Evolutionary conservation across 768 basidiomycete genomes (phyloP).

Genomic region (Pleurotus eryngii): DNA sequence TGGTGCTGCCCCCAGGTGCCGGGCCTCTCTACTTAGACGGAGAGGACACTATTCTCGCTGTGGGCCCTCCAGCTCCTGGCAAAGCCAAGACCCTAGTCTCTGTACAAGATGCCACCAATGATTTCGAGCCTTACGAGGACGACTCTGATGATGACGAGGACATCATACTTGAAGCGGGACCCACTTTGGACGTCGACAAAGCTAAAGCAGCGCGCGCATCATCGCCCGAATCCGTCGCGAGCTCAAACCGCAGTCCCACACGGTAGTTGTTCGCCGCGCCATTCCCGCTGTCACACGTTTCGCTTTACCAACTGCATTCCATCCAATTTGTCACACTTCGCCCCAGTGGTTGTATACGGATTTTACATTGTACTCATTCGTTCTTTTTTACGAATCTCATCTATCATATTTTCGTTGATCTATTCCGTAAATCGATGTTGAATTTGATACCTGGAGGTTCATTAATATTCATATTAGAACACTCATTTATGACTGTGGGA

Average conservation of each 20-base stretch:
- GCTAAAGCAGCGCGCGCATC: not conserved
- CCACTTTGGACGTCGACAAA: slow-evolving; percentile 32
- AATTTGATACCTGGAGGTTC: no score
- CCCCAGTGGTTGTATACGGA: not conserved
- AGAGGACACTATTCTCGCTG: slow-evolving; percentile 51
- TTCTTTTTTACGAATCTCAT: not conserved
- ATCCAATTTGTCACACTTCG: no score
- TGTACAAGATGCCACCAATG: slow-evolving; percentile 28
- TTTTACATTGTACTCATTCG: not conserved
- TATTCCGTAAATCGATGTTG: no score
- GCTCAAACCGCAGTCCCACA: not conserved
- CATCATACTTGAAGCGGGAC: slow-evolving; percentile 73
- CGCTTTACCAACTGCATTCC: not conserved
- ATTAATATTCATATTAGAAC: no score
- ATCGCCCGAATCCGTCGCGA: not conserved
- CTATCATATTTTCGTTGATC: no score
- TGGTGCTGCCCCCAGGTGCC: slow-evolving; percentile 12
- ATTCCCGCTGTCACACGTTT: not conserved
- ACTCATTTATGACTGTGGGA: no score
- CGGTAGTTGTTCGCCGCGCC: not conserved
- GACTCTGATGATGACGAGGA: slow-evolving; percentile 59
- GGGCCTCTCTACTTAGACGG: slow-evolving; percentile 16
- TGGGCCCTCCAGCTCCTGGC: slow-evolving; percentile 46
- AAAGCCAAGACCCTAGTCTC: slow-evolving; percentile 35
- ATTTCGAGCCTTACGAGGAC: slow-evolving; percentile 33